Conservation (phyloP, 1,139 yeast species). For the Pichia sp. region DNA sequence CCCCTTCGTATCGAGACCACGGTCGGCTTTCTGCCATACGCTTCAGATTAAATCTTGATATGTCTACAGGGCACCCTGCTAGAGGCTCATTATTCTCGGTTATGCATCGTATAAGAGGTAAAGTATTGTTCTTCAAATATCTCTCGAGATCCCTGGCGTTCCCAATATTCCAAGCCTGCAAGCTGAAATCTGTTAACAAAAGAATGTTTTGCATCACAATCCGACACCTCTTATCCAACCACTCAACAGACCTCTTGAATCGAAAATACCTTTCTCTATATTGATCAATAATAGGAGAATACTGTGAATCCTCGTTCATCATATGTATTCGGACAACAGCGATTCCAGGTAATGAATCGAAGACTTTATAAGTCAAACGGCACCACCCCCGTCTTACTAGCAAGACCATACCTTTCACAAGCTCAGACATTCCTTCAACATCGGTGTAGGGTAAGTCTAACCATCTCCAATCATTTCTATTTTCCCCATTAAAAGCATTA, state of each 20-base stretch:
- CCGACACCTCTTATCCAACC: constrained; percentile 28
- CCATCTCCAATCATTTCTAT: constrained; percentile 46
- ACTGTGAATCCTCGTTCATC: constrained; percentile 40
- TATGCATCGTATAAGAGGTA: constrained; percentile 7
- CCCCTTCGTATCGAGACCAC: background rate
- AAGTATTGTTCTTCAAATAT: constrained; percentile 8
- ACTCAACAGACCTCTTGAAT: constrained; percentile 26
- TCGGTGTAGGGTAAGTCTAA: constrained; percentile 30
- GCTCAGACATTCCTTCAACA: constrained; percentile 5
- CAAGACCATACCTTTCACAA: constrained; percentile 33
- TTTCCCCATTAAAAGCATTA: too few species aligned
- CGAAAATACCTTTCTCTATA: constrained; percentile 28
- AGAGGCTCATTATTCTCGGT: background rate
- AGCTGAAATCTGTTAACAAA: constrained; percentile 34
- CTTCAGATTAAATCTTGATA: constrained; percentile 28
- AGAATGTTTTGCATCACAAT: constrained; percentile 31
- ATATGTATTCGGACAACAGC: constrained; percentile 38
- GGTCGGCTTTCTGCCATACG: constrained; percentile 28
- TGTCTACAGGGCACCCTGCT: constrained; percentile 3
- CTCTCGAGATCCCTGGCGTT: constrained; percentile 7
- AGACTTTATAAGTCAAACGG: constrained; percentile 38
- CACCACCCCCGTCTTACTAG: constrained; percentile 34
- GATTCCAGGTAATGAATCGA: constrained; percentile 14
- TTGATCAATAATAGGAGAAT: constrained; percentile 29
- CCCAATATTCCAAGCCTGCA: constrained; percentile 22